Percentiles rank a stretch among this genome's conserved stretches.
Conservation (phyloP, 768 basidiomycete genomes). For the Dendrothele bispora region DNA sequence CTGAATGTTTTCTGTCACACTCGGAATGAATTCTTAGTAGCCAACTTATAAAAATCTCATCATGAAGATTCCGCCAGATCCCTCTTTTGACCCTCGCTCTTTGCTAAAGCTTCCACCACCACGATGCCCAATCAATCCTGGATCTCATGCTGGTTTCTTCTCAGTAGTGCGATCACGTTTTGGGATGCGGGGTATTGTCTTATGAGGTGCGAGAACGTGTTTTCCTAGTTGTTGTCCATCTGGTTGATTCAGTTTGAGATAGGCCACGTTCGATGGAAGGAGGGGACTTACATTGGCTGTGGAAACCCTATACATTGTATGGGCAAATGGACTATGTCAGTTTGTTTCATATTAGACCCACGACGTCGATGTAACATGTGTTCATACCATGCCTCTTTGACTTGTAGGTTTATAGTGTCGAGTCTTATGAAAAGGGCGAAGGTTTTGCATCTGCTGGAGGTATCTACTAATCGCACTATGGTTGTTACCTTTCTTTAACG, state of each 20-base stretch:
- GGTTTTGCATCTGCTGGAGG: conserved; percentile 82
- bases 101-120: too few species aligned
- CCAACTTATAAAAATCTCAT: too few species aligned
- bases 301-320: conserved; percentile 72
- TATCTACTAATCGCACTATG: too few species aligned
- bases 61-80: too few species aligned
- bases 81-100: too few species aligned
- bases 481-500: too few species aligned
- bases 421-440: conserved; percentile 56
- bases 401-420: conserved; percentile 66
- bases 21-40: too few species aligned
- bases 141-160: conserved; percentile 55
- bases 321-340: conserved; percentile 47
- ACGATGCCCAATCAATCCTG: too few species aligned
- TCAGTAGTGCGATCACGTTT: conserved; percentile 60
- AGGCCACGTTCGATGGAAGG: conserved; percentile 51
- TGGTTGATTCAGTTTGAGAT: conserved; percentile 6
- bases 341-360: conserved; percentile 9
- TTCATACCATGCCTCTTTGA: conserved; percentile 1
- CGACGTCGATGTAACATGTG: not conserved
- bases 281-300: conserved; percentile 84
- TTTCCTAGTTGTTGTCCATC: conserved; percentile 42
- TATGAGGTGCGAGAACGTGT: conserved; percentile 2
- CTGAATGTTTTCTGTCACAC: too few species aligned
- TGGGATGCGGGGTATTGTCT: conserved; percentile 65